These are phyloP conservation scores for Nakazawaea anatomiae DNA, from an alignment of 805 yeast genomes.

Conservation along the genomic window DNA sequence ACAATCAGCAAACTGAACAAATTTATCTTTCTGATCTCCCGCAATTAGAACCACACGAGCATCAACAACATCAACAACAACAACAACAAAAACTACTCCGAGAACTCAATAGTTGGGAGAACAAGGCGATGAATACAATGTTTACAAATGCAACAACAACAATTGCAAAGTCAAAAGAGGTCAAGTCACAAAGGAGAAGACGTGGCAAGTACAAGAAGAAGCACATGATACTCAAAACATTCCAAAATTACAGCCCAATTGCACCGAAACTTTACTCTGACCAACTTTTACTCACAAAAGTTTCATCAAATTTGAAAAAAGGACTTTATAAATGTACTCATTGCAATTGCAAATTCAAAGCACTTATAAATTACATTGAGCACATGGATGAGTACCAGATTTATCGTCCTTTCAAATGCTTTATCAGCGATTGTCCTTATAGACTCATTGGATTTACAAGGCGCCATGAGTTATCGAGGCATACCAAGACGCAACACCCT, in stretches of 20 bases:
- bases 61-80: too few species aligned
- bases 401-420: conserved; percentile 37
- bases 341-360: conserved; percentile 1
- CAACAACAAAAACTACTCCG: too few species aligned
- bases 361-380: conserved; percentile 25
- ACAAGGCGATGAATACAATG: too few species aligned
- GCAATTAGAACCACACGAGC: too few species aligned
- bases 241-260: background rate
- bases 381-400: conserved; percentile 39
- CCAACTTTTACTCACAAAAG: background rate
- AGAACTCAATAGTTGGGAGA: too few species aligned
- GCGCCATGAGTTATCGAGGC: conserved; percentile 42
- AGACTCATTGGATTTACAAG: conserved; percentile 42
- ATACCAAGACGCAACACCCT: conserved; percentile 41
- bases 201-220: background rate
- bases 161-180: background rate
- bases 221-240: background rate
- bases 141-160: background rate
- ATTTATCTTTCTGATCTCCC: too few species aligned
- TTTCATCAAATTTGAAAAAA: background rate
- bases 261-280: background rate
- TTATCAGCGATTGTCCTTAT: conserved; percentile 41
- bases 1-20: too few species aligned
- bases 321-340: conserved; percentile 6
- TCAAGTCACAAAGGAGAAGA: background rate